Evolutionary conservation across 768 basidiomycete species (phyloP).

Genomic region (Tricholoma flavovirens): DNA sequence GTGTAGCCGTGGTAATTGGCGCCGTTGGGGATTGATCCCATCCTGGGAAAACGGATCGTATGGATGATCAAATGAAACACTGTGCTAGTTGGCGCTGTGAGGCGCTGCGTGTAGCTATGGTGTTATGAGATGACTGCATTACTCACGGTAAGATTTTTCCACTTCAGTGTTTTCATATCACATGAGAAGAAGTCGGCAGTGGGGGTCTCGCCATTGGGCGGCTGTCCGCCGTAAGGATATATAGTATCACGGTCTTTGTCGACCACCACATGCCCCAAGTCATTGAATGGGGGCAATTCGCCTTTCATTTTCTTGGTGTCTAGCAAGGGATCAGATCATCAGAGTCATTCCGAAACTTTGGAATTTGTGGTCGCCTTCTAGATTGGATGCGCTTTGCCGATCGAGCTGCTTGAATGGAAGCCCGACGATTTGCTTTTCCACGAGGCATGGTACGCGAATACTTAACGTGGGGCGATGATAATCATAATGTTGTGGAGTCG

Average conservation of each 20-base stretch:
- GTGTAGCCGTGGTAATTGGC: constrained; percentile 14
- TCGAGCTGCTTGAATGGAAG: not conserved
- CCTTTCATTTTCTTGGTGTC: constrained; percentile 11
- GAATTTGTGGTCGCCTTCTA: too few relatives aligned
- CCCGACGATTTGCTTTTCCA: not conserved
- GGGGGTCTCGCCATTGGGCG: constrained; percentile 9
- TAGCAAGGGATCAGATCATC: not conserved
- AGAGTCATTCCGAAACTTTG: not conserved
- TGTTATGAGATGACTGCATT: not conserved
- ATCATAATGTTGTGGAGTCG: too few relatives aligned
- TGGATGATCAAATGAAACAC: constrained; percentile 6
- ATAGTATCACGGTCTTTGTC: constrained; percentile 12
- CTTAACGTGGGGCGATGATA: not conserved
- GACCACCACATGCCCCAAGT: constrained; percentile 9
- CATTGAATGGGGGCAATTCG: constrained; percentile 18
- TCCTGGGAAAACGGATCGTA: constrained; percentile 13
- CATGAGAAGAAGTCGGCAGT: constrained; percentile 20
- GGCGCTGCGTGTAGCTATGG: not conserved
- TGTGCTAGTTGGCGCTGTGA: constrained; percentile 1
- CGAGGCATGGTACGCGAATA: not conserved
- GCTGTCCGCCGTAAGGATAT: constrained; percentile 20
- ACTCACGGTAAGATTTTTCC: constrained; percentile 22
- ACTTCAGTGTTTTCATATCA: constrained; percentile 15
- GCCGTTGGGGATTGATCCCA: not conserved
- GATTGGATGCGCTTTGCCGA: not conserved